Percentiles rank a stretch among this genome's conserved stretches.
These are phyloP conservation scores for Oidiodendron maius DNA, from an alignment of 495 filamentous ascomycete genomes.

Conservation along the genomic window DNA sequence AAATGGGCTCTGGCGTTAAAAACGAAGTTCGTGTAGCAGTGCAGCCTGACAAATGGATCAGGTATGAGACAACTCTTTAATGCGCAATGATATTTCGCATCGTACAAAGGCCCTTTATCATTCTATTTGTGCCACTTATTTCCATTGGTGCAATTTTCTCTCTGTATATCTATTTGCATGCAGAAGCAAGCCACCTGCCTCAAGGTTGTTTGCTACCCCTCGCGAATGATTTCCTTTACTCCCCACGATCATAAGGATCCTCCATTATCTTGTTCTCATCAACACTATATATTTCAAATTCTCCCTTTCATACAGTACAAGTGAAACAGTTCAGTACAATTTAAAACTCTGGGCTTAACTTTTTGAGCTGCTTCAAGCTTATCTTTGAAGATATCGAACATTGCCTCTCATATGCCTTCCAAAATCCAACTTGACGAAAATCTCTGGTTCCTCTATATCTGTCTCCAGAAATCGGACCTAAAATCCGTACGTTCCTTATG, in stretches of 20 bases:
- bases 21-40: not conserved
- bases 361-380: too few relatives aligned
- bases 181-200: not conserved
- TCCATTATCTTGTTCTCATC: constrained; percentile 1
- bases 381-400: not conserved
- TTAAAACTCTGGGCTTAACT: constrained; percentile 2
- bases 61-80: not conserved
- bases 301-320: not conserved
- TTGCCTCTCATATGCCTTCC: constrained; percentile 18
- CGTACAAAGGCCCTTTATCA: too few relatives aligned
- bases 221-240: not conserved
- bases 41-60: constrained; percentile 2
- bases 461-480: constrained; percentile 28
- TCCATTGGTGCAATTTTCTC: too few relatives aligned
- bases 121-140: too few relatives aligned
- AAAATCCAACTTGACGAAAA: constrained; percentile 27
- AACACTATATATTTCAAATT: constrained; percentile 1
- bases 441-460: constrained; percentile 34
- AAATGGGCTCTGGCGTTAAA: constrained; percentile 2
- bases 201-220: not conserved
- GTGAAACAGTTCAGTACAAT: constrained; percentile 1
- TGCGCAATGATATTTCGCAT: not conserved
- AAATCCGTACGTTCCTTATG: constrained; percentile 23
- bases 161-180: too few relatives aligned
- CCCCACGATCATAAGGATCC: not conserved